phyloP scores from a whole-genome alignment of 1,139 yeast species.

The Nakaseomyces bracarensis region DNA sequence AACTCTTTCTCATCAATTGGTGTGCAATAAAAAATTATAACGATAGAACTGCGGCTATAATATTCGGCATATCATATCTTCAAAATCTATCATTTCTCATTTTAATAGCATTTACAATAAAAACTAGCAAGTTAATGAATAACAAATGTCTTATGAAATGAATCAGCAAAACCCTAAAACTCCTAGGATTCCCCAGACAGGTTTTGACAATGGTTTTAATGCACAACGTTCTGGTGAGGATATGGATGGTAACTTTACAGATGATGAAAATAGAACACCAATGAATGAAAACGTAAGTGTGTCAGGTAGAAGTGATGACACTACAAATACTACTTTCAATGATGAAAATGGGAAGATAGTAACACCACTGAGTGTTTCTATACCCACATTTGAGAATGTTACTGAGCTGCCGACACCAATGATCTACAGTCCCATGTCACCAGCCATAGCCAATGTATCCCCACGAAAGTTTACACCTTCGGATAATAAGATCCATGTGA shows the following conservation, averaged over 20 bases:
- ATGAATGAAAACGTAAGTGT: background rate
- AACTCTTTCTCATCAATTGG: too few species aligned
- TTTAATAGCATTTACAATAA: too few species aligned
- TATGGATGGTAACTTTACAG: background rate
- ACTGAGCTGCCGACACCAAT: conserved; percentile 27
- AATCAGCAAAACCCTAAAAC: background rate
- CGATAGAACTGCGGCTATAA: too few species aligned
- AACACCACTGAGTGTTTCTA: conserved; percentile 9
- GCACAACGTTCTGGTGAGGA: too few species aligned
- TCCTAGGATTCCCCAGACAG: conserved; percentile 5
- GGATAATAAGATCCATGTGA: conserved; percentile 1
- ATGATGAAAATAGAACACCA: background rate
- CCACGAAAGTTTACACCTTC: conserved; percentile 9
- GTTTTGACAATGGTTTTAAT: too few species aligned
- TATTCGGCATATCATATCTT: too few species aligned
- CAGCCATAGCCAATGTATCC: conserved; percentile 15
- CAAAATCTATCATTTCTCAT: too few species aligned
- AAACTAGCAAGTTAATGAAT: too few species aligned
- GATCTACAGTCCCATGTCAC: conserved; percentile 24
- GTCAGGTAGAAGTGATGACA: background rate
- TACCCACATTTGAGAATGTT: conserved; percentile 22
- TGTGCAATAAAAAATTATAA: too few species aligned
- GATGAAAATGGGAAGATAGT: background rate
- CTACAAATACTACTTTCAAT: background rate
- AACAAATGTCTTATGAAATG: background rate